phyloP scores from a whole-genome alignment of 176 grass and related monocot genomes.

The Oryza glumipatula region DNA sequence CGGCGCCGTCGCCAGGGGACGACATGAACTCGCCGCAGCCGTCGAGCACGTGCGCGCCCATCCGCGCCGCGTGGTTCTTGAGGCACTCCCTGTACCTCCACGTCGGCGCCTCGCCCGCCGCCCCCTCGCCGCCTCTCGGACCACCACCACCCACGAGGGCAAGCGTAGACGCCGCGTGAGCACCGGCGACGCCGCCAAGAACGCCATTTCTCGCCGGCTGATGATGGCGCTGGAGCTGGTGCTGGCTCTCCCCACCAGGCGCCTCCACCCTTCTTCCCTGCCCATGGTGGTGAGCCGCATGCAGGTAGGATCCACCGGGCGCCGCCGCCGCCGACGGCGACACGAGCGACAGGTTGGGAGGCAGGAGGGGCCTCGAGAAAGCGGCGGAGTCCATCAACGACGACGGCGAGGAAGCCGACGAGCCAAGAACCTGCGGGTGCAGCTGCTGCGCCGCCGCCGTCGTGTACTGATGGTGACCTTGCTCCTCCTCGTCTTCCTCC shows the following conservation, averaged over 20 bases:
- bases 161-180: conserved; percentile 2
- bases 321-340: conserved; percentile 8
- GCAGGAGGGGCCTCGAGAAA: conserved; percentile 72
- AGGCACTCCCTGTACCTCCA: conserved; percentile 89
- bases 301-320: conserved; percentile 8
- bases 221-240: conserved; percentile 46
- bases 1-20: conserved; percentile 27
- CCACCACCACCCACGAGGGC: background rate
- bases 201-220: conserved; percentile 47
- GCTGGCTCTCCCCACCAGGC: conserved; percentile 10
- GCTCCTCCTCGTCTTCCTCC: conserved; percentile 29
- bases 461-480: conserved; percentile 32
- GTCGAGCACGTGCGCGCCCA: conserved; percentile 86
- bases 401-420: conserved; percentile 1
- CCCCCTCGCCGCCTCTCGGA: background rate
- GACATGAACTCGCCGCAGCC: conserved; percentile 99
- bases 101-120: conserved; percentile 25
- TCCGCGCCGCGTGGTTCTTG: conserved; percentile 78
- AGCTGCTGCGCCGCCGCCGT: conserved; percentile 35
- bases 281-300: conserved; percentile 24
- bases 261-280: conserved; percentile 37
- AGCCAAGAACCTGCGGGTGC: conserved; percentile 38
- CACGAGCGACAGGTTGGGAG: conserved; percentile 72
- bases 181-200: background rate
- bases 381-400: conserved; percentile 42